Evolutionary conservation across 2,329 filamentous ascomycete genomes (phyloP), one percentile per base, ranked within the genome.

Genomic region (Rugonectria rugulosa): DNA sequence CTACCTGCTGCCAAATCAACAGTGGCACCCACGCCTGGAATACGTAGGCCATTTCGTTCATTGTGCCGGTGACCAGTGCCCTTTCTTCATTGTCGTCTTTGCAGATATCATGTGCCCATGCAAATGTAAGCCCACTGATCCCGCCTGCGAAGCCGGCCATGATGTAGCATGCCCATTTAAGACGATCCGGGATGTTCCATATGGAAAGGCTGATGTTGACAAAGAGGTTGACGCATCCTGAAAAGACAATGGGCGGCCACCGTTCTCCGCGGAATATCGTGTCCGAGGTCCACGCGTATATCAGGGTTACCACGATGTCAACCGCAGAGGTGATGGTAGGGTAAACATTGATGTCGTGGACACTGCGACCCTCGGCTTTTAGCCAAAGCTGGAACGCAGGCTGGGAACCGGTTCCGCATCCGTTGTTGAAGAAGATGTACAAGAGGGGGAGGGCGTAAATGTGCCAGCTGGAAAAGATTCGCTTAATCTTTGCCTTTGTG

Each of bases 31-130:
- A 90, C 0, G 87, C 85, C 65, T 89, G 86, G 40, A 90, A 72
- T 1, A 89, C 85, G 57, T 89, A 89, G 0, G 86, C 86, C 73
- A 90, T 81, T 66, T 87, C 81, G 57, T 90, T 90, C 85, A 89
- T 89, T 17, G 78, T 73, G 0, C 78, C 87, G 0, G 87, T 81
- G 1, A 89, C 85, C 4, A 90, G 74, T 0, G 87, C 86, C n/a
- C 86, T 76, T 71, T 90, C 87, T 68, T 90, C 87, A 52, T 86
- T 81, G 57, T 81, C 77, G n/a, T 74, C 77, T 40, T 70, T 72
- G 64, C 78, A 81, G 36, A 81, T 79, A 65, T 81, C 79, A 51
- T 80, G 77, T 0, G 77, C 77, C 78, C 79, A 81, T 0, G 79
- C 77, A 47, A 78, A 79, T 0, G 73, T 75, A 7, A 81, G 65